Base-by-base conservation (phyloP, 2,329 filamentous ascomycete species). In the Lojkania enalia region DNA sequence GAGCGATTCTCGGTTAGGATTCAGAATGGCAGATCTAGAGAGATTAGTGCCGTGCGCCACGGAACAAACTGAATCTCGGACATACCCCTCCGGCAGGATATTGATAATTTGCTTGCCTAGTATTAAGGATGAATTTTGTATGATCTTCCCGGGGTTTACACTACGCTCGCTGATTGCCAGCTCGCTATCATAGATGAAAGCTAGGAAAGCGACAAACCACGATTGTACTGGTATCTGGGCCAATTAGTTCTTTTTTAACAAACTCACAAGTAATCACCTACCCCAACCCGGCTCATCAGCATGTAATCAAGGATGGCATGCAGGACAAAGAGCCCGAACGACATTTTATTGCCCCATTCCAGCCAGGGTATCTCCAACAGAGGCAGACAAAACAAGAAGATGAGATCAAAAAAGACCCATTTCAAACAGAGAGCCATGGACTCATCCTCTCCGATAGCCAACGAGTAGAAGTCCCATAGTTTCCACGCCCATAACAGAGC, bases 91-190 rank as follows among this genome's bases (percentile, higher is more conserved):
- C 2, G 94, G 94, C 43, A 99, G 77, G 63, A 99, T 96, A 66
- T 99, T 94, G 71, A 99, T 92, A 58, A 96, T 95, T 73, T 97
- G 91, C 69, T 90, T 94, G 63, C 94, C 94, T 73, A 96, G 81
- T 53, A 99, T 97, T 62, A 97, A 80, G 16, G 91, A 96, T 21
- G 89, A 82, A 67, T 97, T 96, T 67, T 96, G 89, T 49, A 96
- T 77, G 52, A 99, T 91, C 51, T 82, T 85, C 20, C 86, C 87
- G 13, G 91, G 84, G 65, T 95, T 95, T 66, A 99, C 92, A 63
- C 85, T 89, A 55, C 87, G 85, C 69, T 96, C 95, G n/a, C 89
- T 94, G 55, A 99, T 87, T 39, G 92, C 90, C 49, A 96, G 74
- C 72, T 99, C 94, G 61, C 89, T 86, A 67, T 97, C 91, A 74